Evolutionary conservation across 169 alveolate genomes (phyloP), one percentile per base, ranked within the genome.

Genomic region (Cytauxzoon felis): DNA sequence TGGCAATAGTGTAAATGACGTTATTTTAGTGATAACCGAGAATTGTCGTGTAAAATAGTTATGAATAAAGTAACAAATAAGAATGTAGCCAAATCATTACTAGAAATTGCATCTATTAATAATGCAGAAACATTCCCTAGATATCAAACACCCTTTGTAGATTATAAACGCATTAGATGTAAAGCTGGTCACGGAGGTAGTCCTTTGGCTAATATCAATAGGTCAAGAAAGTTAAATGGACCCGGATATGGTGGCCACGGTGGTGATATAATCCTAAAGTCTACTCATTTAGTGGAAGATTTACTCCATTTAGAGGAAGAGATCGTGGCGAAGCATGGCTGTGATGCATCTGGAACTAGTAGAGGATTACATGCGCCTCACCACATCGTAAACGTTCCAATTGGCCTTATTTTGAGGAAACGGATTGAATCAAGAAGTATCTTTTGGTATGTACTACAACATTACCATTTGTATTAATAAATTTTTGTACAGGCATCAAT

Each of bases 161-260:
- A 86, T 62, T 86, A 70, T 52, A 34, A 81, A 16, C 65, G 92
- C 66, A 51, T 80, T 8, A 68, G 47, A 38, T 78, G 86, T 34
- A 79, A 72, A 58, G 87, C 83, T 13, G 92, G 92, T 11, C 73
- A 78, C 24, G 92, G 92, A 16, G 92, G 92, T 3, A 48, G 69
- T 5, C 92, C 92, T 42, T 67, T 81, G 23, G 70, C 72, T 34
- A 86, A 76, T 33, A 65, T 47, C 11, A 76, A 76, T 33, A 62
- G 92, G 33, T 76, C 88, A 16, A 67, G 48, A 40, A 79, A 75
- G 53, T 56, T 86, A 26, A 67, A 75, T 27, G 92, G 92, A 4
- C 89, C 87, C 47, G 92, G 92, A 19, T 86, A 86, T 47, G 92
- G 92, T 16, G 92, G 92, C 18, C 92, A 86, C 47, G 92, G 92